A percentile compares a stretch with the other conserved stretches of the same genome.
Conservation (phyloP, 31 red algal genomes). For the Bonnemaisonia californica region DNA sequence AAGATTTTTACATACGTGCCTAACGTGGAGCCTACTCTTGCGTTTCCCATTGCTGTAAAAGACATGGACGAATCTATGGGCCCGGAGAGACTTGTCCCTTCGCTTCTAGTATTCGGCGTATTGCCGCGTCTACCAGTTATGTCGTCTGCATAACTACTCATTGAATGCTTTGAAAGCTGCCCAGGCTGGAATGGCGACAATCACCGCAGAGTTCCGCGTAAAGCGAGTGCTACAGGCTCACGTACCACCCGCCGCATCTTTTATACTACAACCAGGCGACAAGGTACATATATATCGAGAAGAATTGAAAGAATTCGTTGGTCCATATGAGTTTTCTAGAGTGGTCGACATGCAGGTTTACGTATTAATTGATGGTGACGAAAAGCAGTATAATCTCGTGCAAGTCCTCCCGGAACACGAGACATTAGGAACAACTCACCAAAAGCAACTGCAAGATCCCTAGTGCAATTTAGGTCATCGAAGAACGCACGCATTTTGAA, state of each 20-base stretch:
- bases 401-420: background rate
- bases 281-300: conserved; percentile 9
- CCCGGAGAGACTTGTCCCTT: background rate
- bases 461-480: no score
- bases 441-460: no score
- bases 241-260: background rate
- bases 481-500: no score
- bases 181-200: conserved; percentile 6
- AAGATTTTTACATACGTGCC: background rate
- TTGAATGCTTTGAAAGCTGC: conserved; percentile 4
- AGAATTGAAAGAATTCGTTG: conserved; percentile 8
- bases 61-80: background rate
- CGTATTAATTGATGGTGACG: background rate
- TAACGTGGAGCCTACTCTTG: background rate
- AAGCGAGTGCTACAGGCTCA: background rate
- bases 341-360: background rate
- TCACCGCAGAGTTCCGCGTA: conserved; percentile 3
- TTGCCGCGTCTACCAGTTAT: background rate
- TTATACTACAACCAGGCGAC: background rate
- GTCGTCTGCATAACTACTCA: background rate
- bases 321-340: background rate
- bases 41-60: background rate
- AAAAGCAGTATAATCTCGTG: background rate
- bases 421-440: no score
- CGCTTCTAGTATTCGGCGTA: conserved; percentile 1